Evolutionary conservation across 805 yeast genomes (phyloP), one percentile per base, ranked within the genome.

Genomic region (Yamadazyma paraphyllophila): DNA sequence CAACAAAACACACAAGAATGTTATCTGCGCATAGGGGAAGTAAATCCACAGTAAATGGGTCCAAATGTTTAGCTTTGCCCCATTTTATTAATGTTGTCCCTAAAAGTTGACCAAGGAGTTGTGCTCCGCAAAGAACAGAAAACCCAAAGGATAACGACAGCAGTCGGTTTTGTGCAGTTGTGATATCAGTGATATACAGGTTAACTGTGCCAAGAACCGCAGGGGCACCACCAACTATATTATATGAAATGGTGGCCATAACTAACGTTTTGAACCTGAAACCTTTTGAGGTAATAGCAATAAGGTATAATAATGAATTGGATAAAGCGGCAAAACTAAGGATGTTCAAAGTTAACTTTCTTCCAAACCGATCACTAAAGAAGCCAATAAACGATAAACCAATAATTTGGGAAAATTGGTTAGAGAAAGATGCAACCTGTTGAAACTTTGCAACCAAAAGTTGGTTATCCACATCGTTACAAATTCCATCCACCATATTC

Each of bases 161-260:
- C 26, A 31, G 47, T 48, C 96, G 67, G 43, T 76, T 70, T 27
- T 68, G 69, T 0, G 88, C 77, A n/a, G 80, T 82, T 4, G 81
- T 82, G 30, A 88, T 79, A 65, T 89, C 96, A 3, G 88, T 71
- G 13, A 86, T 73, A 58, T 87, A 88, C 47, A 90, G 78, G 57
- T 81, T 82, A 11, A 80, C 68, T 25, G 84, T 63, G 5, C 84
- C 78, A 36, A 83, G 56, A 26, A 83, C 52, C 4, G 82, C 73
- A 45, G 78, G 61, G 5, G 75, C 41, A 0, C 89, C 84, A 17
- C 96, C 96, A 13, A 83, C 76, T 2, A 76, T 43, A 26, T 81
- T 73, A 24, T 72, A 73, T 1, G 82, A 31, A 45, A 12, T 71
- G 71, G 2, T 78, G 65, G 0, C 71, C 27, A 1, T 84, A 58